These are phyloP conservation scores for Penicillium sp. DNA, from an alignment of 2,329 filamentous ascomycete species.

Conservation along the genomic window DNA sequence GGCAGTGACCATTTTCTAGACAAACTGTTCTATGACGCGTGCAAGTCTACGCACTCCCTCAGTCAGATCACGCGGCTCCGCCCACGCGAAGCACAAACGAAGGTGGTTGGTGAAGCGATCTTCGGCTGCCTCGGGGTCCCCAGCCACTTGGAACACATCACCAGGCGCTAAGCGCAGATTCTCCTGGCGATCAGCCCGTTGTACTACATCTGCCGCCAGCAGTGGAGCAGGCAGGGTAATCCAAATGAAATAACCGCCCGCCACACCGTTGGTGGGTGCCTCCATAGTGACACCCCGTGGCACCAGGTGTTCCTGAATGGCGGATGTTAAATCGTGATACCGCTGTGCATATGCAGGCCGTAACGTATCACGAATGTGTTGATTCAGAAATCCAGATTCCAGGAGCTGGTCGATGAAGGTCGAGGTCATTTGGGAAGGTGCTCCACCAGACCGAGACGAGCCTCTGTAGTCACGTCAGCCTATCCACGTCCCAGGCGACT, in stretches of 20 bases:
- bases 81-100: conserved; percentile 72
- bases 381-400: conserved; percentile 51
- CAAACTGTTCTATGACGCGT: conserved; percentile 17
- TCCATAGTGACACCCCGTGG: conserved; percentile 58
- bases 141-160: conserved; percentile 66
- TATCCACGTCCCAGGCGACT: neutral
- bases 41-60: conserved; percentile 69
- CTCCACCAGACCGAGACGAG: conserved; percentile 59
- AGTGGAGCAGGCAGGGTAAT: conserved; percentile 60
- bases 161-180: conserved; percentile 69
- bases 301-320: conserved; percentile 60
- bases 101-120: conserved; percentile 61
- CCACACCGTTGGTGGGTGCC: conserved; percentile 37
- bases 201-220: conserved; percentile 56
- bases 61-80: conserved; percentile 62
- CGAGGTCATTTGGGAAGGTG: conserved; percentile 60
- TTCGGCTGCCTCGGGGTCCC: conserved; percentile 51
- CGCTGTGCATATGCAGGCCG: conserved; percentile 57
- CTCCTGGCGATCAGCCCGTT: conserved; percentile 61
- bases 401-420: conserved; percentile 58
- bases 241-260: conserved; percentile 88
- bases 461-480: conserved; percentile 44
- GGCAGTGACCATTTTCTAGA: neutral
- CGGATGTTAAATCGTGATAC: conserved; percentile 57
- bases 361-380: conserved; percentile 54